These are phyloP conservation scores for Neotropicomus parvogracilis DNA, from an alignment of 1,284 basidiomycete species.

Conservation along the genomic window DNA sequence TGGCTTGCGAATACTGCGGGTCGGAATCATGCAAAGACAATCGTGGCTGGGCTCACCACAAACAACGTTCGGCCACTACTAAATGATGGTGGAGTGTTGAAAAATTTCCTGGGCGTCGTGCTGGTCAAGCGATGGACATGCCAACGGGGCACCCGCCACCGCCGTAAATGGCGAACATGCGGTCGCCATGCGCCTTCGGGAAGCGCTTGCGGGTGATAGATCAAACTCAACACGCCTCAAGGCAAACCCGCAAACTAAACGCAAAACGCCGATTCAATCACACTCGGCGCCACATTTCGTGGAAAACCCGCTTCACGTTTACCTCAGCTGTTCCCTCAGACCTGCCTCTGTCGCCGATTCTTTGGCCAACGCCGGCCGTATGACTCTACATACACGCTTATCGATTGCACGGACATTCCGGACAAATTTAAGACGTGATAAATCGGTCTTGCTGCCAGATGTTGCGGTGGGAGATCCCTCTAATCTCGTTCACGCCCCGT, in stretches of 20 bases:
- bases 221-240: slow-evolving; percentile 30
- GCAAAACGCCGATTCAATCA: slow-evolving; percentile 22
- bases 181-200: slow-evolving; percentile 25
- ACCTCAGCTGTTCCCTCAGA: slow-evolving; percentile 26
- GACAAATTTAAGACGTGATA: slow-evolving; percentile 35
- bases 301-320: slow-evolving; percentile 24
- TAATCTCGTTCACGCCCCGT: slow-evolving; percentile 15
- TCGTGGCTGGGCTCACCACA: neutral
- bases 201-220: slow-evolving; percentile 21
- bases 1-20: too few species aligned
- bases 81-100: slow-evolving; percentile 2
- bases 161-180: slow-evolving; percentile 29
- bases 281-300: slow-evolving; percentile 9
- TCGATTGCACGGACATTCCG: slow-evolving; percentile 21
- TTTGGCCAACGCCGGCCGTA: slow-evolving; percentile 7
- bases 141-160: slow-evolving; percentile 11
- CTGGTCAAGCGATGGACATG: slow-evolving; percentile 18
- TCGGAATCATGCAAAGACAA: neutral
- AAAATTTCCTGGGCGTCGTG: slow-evolving; percentile 1
- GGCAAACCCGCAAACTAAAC: slow-evolving; percentile 17
- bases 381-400: slow-evolving; percentile 13
- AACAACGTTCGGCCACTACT: neutral
- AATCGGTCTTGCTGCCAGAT: slow-evolving; percentile 9
- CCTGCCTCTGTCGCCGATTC: slow-evolving; percentile 8
- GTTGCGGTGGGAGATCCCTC: slow-evolving; percentile 11